Conservation (phyloP, 139 green algal species). For the Picochlorum sp. region DNA sequence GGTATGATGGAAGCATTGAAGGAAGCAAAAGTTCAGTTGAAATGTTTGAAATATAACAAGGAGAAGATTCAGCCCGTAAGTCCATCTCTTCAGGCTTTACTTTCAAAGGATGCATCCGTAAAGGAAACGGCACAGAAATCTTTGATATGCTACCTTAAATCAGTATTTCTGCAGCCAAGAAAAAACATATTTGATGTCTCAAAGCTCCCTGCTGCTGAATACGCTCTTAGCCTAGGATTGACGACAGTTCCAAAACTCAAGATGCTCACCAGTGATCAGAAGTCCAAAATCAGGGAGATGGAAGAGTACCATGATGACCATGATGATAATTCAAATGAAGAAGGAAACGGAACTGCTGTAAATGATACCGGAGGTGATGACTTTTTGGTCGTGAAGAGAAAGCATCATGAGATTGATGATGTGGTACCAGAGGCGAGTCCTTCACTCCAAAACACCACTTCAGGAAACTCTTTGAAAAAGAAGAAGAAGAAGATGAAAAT, state of each 20-base stretch:
- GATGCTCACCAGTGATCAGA: neutral
- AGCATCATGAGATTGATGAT: neutral
- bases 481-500: conserved; percentile 70
- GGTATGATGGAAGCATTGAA: conserved; percentile 49
- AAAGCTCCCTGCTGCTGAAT: conserved; percentile 57
- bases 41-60: conserved; percentile 68
- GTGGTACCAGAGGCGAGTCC: neutral
- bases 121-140: conserved; percentile 81
- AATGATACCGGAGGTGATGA: conserved; percentile 15
- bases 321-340: conserved; percentile 2
- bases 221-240: conserved; percentile 68
- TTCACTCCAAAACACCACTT: neutral
- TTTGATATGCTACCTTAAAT: conserved; percentile 78
- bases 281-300: neutral
- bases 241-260: conserved; percentile 64
- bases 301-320: conserved; percentile 15
- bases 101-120: conserved; percentile 76
- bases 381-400: conserved; percentile 38
- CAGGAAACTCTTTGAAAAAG: conserved; percentile 17
- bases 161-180: conserved; percentile 74
- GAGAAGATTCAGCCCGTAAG: conserved; percentile 57
- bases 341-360: neutral
- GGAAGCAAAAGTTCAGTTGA: conserved; percentile 73
- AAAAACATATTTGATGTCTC: conserved; percentile 72
- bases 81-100: conserved; percentile 65